These are phyloP conservation scores for Aspergillus udagawae DNA, from an alignment of 2,329 filamentous ascomycete species.

Conservation along the genomic window DNA sequence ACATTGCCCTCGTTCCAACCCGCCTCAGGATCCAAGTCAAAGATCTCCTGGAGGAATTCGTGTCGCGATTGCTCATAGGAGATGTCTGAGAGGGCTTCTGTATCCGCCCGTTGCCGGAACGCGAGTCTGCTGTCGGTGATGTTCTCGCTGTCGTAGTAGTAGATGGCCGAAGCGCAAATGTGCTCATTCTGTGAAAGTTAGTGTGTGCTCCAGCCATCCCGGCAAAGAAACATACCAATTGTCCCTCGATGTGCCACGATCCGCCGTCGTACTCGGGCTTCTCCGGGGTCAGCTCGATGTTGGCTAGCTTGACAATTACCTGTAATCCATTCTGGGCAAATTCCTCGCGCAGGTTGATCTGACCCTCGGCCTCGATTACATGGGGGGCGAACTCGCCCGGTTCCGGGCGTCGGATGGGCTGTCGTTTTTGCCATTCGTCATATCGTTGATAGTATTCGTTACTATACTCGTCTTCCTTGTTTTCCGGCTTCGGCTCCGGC, in stretches of 20 bases:
- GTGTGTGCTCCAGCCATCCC: neutral
- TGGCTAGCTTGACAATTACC: conserved; percentile 60
- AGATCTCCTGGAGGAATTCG: conserved; percentile 3
- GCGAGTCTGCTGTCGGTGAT: conserved; percentile 51
- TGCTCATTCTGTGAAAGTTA: conserved; percentile 49
- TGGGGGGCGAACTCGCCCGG: conserved; percentile 2
- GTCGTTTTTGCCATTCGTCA: neutral
- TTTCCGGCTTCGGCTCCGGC: conserved; percentile 1
- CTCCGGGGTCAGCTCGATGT: conserved; percentile 57
- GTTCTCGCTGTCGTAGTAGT: conserved; percentile 62
- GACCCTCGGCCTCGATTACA: neutral
- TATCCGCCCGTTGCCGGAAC: conserved; percentile 42
- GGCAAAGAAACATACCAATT: conserved; percentile 12
- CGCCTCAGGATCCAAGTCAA: conserved; percentile 19
- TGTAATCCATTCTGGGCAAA: conserved; percentile 35
- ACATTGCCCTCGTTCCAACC: neutral
- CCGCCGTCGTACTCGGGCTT: conserved; percentile 52
- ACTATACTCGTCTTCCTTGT: neutral
- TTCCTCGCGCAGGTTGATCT: conserved; percentile 17
- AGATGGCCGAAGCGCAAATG: conserved; percentile 61
- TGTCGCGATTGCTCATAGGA: conserved; percentile 2
- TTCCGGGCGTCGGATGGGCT: conserved; percentile 12
- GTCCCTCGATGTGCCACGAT: conserved; percentile 45
- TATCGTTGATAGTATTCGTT: neutral
- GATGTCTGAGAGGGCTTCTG: neutral